Evolutionary conservation across 768 basidiomycete genomes (phyloP), one percentile per base, ranked within the genome.

Genomic region (Sporobolomyces roseus): DNA sequence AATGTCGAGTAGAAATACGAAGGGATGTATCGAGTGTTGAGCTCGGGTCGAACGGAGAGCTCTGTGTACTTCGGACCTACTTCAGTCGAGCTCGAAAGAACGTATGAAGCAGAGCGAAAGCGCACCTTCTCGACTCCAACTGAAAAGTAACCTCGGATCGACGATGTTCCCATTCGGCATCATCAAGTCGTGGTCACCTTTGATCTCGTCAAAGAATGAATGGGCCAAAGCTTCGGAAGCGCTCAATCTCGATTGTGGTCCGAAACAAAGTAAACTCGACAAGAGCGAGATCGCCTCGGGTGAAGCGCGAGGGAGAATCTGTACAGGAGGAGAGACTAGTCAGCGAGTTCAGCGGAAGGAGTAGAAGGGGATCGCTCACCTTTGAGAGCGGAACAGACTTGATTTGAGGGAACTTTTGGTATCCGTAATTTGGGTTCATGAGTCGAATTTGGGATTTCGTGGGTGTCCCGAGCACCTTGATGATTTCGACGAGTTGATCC

Each of bases 401-500:
- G 83, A 99, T 97, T 80, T 97, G 93, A 2, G 96, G 94, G 82
- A 99, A 97, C 80, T 93, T 93, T 85, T 97, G 94, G 78, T 96
- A 91, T 91, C 93, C 93, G 81, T 99, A 99, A 81, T 93, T 94
- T 60, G 94, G 94, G 80, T 99, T 98, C 96, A 99, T 98, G 73
- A 92, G 93, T 86, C 93, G 93, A 84, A 98, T 96, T 80, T 99
- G 93, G 77, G 96, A 93, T 72, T 91, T 82, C 64, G 93, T 93
- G 1, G 96, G 96, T 27, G 96, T 98, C 16, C 96, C 96, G 62
- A 99, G 85, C 48, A 98, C 92, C 80, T 98, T 98, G 87, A 99
- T 98, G 76, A 99, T 98, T 81, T 99, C 96, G 63, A 98, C 96
- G 77, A 99, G 79, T 81, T 99, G 96, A 81, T 98, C 96, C 77